Percentiles rank a stretch among this genome's conserved stretches.
These are phyloP conservation scores for Polyplosphaeria fusca DNA, from an alignment of 495 filamentous ascomycete genomes.

Conservation along the genomic window DNA sequence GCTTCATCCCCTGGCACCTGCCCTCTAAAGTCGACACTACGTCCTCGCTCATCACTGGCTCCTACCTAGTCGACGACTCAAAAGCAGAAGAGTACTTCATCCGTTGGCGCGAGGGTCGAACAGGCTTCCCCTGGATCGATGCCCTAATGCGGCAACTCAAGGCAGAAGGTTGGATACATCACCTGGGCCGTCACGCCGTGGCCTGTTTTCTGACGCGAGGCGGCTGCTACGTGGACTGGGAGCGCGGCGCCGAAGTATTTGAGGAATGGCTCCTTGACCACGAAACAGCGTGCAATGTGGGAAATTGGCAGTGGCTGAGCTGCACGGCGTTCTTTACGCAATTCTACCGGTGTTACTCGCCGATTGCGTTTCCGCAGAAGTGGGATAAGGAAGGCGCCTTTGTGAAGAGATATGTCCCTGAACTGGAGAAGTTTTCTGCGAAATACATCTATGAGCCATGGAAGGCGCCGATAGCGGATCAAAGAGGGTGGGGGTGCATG, in stretches of 20 bases:
- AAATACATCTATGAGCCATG: conserved; percentile 75
- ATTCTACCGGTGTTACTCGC: conserved; percentile 65
- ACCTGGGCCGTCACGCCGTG: conserved; percentile 67
- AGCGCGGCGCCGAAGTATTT: conserved; percentile 69
- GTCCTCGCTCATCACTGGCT: conserved; percentile 46
- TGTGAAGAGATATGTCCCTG: conserved; percentile 59
- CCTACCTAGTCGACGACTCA: conserved; percentile 55
- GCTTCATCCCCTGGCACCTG: conserved; percentile 70
- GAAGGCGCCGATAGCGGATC: conserved; percentile 60
- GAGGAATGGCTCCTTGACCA: conserved; percentile 71
- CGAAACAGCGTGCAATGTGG: conserved; percentile 64
- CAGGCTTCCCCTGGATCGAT: conserved; percentile 73
- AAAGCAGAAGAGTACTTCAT: conserved; percentile 59
- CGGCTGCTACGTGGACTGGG: conserved; percentile 71
- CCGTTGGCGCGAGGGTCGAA: conserved; percentile 62
- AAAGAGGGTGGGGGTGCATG: conserved; percentile 56
- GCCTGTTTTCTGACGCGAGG: conserved; percentile 71
- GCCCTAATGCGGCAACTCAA: conserved; percentile 71
- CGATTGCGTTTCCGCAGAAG: conserved; percentile 64
- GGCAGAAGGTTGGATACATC: conserved; percentile 70
- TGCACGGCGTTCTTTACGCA: conserved; percentile 66
- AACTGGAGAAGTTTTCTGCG: conserved; percentile 54
- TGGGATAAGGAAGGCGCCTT: conserved; percentile 62
- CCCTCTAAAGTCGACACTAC: conserved; percentile 50
- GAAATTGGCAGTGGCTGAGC: conserved; percentile 74